Base-by-base conservation (phyloP, 805 yeast species). In the Candida sithepensis region DNA sequence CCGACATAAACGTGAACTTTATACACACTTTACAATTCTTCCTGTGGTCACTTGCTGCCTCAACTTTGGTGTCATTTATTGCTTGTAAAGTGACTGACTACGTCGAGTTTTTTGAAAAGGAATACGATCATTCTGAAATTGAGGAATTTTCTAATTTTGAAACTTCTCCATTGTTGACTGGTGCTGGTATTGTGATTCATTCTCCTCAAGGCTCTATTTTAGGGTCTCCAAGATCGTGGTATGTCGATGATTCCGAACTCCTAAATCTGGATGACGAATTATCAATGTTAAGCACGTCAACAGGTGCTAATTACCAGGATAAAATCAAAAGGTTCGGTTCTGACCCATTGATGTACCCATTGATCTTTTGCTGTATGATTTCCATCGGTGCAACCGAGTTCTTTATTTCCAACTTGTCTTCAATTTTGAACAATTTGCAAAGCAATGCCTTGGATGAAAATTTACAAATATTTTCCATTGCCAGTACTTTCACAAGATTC, bases 341-440 rank as follows among this genome's bases (percentile, higher is more conserved):
- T 16, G 89, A 85, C 57, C 74, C 75, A 10, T 74, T 84, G 2
- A 78, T 89, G 45, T 86, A 89, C 74, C 60, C 85, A 2, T 68
- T 89, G 20, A 70, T 87, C 33, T 49, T 77, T 5, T 78, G 89
- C 13, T 77, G 89, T 49, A 68, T 89, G 26, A 68, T 86, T 42
- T 79, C 85, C 22, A 68, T 88, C 37, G 97, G 97, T 0, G 90
- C 96, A 1, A 73, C 88, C 43, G 98, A 91, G 58, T 85, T 90
- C 75, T 90, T 83, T 64, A 79, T 88, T 54, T 85, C 89, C 47
- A 88, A 91, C 61, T 76, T 91, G 74, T 91, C 91, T 45, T 62
- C 70, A 5, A 60, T 66, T n/a, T 50, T 65, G 37, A 51, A 40
- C 13, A 60, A 59, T 42, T 46, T 64, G 14, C 30, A 56, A 16